Evolutionary conservation across 2,329 filamentous ascomycete genomes (phyloP).

Genomic region (Albophoma yamanashiensis): DNA sequence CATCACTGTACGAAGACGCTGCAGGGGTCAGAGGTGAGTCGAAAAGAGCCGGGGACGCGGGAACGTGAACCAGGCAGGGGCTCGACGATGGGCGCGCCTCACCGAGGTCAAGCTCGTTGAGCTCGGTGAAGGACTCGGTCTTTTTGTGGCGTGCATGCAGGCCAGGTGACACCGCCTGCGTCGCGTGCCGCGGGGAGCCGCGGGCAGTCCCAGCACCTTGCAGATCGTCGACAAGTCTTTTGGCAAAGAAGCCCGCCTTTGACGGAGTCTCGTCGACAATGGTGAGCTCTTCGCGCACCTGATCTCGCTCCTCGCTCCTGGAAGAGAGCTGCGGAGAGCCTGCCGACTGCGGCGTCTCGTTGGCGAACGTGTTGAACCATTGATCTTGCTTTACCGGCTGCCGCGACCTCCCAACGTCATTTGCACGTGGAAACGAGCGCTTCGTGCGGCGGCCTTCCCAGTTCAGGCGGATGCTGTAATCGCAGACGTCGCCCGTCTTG

Average conservation of each 20-base stretch:
- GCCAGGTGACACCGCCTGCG: not conserved
- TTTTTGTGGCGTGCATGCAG: not conserved
- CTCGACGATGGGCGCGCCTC: not conserved
- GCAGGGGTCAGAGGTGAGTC: conserved; percentile 2
- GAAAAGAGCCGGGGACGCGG: not conserved
- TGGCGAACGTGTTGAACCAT: not conserved
- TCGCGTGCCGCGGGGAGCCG: not conserved
- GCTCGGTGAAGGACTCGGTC: not conserved
- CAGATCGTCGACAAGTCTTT: not conserved
- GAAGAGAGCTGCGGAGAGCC: not conserved
- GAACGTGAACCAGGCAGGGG: not conserved
- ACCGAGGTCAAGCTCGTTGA: not conserved
- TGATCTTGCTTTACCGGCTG: not conserved
- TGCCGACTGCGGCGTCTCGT: not conserved
- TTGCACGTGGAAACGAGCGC: conserved; percentile 1
- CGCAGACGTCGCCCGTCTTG: conserved; percentile 61
- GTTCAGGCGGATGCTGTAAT: conserved; percentile 72
- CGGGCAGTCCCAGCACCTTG: not conserved
- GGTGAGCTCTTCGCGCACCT: not conserved
- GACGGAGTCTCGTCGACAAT: not conserved
- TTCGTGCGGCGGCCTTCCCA: conserved; percentile 55
- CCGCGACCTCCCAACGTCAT: not conserved
- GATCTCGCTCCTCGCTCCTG: not conserved
- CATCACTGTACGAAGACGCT: conserved; percentile 3
- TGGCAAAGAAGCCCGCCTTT: not conserved